Conservation (phyloP, 2,329 filamentous ascomycete species). For the Endothia cerciana region DNA sequence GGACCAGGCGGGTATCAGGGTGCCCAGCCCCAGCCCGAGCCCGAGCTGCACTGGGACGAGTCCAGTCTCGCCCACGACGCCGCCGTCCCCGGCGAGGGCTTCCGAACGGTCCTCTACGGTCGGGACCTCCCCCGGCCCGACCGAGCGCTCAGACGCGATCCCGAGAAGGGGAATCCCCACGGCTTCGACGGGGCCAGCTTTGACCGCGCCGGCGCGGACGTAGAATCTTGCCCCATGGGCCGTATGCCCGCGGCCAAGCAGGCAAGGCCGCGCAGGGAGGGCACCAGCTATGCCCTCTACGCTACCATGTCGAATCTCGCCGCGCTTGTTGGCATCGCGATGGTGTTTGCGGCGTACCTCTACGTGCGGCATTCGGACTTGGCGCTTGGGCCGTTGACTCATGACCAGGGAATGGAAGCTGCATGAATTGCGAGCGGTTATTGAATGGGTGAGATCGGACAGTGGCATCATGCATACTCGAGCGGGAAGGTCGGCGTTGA, state of each 20-base stretch:
- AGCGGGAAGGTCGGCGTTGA: neutral
- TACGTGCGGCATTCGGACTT: constrained; percentile 12
- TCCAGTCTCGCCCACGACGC: constrained; percentile 18
- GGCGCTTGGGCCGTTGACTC: neutral
- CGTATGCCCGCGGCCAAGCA: neutral
- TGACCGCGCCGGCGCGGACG: neutral
- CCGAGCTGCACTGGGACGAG: neutral
- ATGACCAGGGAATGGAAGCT: neutral
- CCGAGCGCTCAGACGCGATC: neutral
- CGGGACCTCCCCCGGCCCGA: neutral
- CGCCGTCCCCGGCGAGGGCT: constrained; percentile 20
- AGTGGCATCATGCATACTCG: neutral
- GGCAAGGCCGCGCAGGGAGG: neutral
- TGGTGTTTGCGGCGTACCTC: constrained; percentile 14
- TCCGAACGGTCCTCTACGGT: constrained; percentile 22
- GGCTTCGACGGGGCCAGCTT: constrained; percentile 10
- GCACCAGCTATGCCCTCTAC: neutral
- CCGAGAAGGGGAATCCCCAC: constrained; percentile 4
- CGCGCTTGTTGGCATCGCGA: constrained; percentile 6
- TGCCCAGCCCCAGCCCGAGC: neutral
- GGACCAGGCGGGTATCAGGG: neutral
- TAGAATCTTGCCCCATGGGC: constrained; percentile 10
- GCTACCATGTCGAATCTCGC: constrained; percentile 8
- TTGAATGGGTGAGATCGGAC: neutral
- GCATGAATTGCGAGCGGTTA: neutral